phyloP scores from a whole-genome alignment of 805 yeast genomes.

The Pichia scutulata region DNA sequence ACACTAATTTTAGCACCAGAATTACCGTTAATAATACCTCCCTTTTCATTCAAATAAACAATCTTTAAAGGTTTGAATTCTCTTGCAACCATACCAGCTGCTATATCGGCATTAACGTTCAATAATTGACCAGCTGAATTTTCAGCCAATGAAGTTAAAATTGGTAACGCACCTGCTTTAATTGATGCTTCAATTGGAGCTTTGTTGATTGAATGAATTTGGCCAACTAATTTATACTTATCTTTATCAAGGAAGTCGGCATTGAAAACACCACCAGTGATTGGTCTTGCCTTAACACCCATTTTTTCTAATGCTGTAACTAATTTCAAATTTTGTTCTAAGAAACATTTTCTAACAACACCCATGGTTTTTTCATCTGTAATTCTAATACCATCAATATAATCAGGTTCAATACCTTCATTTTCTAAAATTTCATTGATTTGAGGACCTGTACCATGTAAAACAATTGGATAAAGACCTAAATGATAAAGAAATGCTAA shows the following conservation, averaged over 20 bases:
- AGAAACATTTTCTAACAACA: constrained; percentile 89
- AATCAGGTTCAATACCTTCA: constrained; percentile 93
- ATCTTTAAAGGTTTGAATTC: constrained; percentile 95
- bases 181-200: constrained; percentile 90
- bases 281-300: constrained; percentile 98
- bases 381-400: constrained; percentile 92
- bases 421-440: constrained; percentile 88
- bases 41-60: constrained; percentile 94
- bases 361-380: constrained; percentile 93
- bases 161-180: constrained; percentile 93
- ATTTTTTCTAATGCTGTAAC: constrained; percentile 93
- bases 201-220: constrained; percentile 78
- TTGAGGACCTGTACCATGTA: constrained; percentile 99
- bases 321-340: constrained; percentile 89
- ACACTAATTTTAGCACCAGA: constrained; percentile 84
- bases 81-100: constrained; percentile 96
- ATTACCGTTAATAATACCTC: constrained; percentile 90
- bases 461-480: constrained; percentile 91
- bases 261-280: constrained; percentile 93
- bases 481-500: constrained; percentile 94
- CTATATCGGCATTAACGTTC: constrained; percentile 97
- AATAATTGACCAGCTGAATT: constrained; percentile 94
- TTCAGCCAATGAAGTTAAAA: constrained; percentile 93
- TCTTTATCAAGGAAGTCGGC: constrained; percentile 89
- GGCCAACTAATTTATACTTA: constrained; percentile 89